Evolutionary conservation across 2,329 filamentous ascomycete genomes (phyloP).

Genomic region (Cladosporium phlei): DNA sequence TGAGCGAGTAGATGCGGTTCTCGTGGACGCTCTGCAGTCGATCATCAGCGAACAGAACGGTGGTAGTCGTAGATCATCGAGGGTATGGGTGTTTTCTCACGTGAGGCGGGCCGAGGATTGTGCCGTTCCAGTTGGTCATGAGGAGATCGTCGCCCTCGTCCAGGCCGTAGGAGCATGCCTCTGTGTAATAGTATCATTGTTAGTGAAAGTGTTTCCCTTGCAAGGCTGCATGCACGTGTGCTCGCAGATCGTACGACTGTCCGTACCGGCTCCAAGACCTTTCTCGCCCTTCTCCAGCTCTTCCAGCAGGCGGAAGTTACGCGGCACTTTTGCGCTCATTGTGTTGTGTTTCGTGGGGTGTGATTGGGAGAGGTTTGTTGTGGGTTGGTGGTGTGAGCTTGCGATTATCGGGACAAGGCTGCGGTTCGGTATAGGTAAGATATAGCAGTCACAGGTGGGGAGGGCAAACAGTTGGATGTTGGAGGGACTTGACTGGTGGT

Average conservation of each 20-base stretch:
- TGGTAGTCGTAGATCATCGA: not conserved
- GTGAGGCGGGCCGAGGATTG: conserved; percentile 92
- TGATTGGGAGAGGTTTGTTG: not conserved
- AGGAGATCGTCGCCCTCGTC: conserved; percentile 89
- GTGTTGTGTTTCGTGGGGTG: not conserved
- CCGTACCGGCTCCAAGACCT: conserved; percentile 76
- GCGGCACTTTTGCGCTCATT: conserved; percentile 73
- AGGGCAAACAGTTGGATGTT: no score
- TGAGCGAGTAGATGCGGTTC: conserved; percentile 97
- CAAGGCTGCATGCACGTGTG: conserved; percentile 8
- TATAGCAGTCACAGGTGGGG: no score
- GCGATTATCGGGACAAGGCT: no score
- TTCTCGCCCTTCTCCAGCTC: conserved; percentile 99
- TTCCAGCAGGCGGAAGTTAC: conserved; percentile 93
- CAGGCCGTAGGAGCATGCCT: conserved; percentile 94
- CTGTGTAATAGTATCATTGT: conserved; percentile 50
- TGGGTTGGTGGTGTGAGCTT: no score
- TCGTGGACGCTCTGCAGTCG: conserved; percentile 76
- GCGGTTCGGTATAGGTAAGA: no score
- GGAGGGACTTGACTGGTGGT: no score
- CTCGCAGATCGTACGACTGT: no score
- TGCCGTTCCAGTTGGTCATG: conserved; percentile 99
- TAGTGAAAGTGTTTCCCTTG: conserved; percentile 1
- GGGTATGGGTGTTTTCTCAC: conserved; percentile 51
- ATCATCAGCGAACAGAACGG: no score